phyloP scores from a whole-genome alignment of 2,329 filamentous ascomycete genomes.

The Aspergillus phoenicis region DNA sequence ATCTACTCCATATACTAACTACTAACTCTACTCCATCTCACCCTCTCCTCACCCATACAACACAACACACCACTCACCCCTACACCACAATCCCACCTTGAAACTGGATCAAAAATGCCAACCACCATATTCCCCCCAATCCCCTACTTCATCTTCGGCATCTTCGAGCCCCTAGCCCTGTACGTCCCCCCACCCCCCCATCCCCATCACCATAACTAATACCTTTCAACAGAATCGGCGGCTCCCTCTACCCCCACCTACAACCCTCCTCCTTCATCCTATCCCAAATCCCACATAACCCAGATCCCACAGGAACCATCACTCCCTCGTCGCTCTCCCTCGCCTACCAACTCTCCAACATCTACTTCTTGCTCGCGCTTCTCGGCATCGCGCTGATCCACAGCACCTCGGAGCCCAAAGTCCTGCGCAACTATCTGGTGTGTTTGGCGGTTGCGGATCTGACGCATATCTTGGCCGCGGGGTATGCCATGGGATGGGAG shows the following conservation, averaged over 20 bases:
- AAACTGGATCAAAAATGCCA: slow-evolving; percentile 18
- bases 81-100: too few species aligned
- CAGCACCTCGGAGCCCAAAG: slow-evolving; percentile 64
- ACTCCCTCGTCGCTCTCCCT: slow-evolving; percentile 55
- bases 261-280: slow-evolving; percentile 64
- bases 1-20: not conserved
- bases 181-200: slow-evolving; percentile 42
- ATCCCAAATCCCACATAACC: slow-evolving; percentile 57
- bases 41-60: not conserved
- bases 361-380: slow-evolving; percentile 67
- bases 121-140: slow-evolving; percentile 62
- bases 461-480: slow-evolving; percentile 67
- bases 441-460: slow-evolving; percentile 67
- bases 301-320: slow-evolving; percentile 30
- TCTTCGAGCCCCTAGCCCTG: slow-evolving; percentile 70
- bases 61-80: not conserved
- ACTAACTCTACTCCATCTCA: not conserved
- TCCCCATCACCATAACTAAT: slow-evolving; percentile 18
- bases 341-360: slow-evolving; percentile 68
- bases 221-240: slow-evolving; percentile 55
- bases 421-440: slow-evolving; percentile 68
- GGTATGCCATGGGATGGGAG: slow-evolving; percentile 60
- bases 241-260: slow-evolving; percentile 59
- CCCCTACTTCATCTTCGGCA: slow-evolving; percentile 67
- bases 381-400: slow-evolving; percentile 66